Conservation (phyloP, 768 basidiomycete species). For the Podaxis sp. region DNA sequence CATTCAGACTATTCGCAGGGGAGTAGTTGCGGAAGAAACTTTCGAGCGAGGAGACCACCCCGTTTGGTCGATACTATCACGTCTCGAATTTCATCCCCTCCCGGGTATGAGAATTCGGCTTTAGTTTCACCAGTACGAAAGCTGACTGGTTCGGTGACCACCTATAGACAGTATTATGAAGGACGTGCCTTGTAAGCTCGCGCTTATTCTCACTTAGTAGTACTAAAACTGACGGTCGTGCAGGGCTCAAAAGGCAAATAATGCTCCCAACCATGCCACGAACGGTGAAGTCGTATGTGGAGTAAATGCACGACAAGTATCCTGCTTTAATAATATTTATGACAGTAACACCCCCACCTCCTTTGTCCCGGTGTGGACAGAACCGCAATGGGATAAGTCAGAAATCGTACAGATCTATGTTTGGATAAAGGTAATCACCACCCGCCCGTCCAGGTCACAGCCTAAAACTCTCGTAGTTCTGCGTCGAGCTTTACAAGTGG, state of each 20-base stretch:
- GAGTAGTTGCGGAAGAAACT: background rate
- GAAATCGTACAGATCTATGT: constrained; percentile 14
- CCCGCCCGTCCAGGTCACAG: background rate
- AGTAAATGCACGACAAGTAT: background rate
- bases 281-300: background rate
- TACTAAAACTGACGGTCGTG: background rate
- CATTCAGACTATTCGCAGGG: background rate
- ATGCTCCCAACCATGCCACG: background rate
- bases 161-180: background rate
- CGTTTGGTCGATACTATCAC: background rate
- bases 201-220: no score
- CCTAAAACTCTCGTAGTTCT: constrained; percentile 21
- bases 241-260: background rate
- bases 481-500: constrained; percentile 24
- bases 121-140: background rate
- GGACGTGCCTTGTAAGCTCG: background rate
- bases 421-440: constrained; percentile 25
- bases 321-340: background rate
- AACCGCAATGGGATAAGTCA: background rate
- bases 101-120: background rate
- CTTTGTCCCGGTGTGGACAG: background rate
- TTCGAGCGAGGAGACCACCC: background rate
- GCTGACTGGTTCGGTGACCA: background rate
- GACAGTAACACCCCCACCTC: background rate
- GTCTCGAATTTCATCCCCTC: background rate